Conservation (phyloP, 345 rosid genomes). For the Arabis alpina region DNA sequence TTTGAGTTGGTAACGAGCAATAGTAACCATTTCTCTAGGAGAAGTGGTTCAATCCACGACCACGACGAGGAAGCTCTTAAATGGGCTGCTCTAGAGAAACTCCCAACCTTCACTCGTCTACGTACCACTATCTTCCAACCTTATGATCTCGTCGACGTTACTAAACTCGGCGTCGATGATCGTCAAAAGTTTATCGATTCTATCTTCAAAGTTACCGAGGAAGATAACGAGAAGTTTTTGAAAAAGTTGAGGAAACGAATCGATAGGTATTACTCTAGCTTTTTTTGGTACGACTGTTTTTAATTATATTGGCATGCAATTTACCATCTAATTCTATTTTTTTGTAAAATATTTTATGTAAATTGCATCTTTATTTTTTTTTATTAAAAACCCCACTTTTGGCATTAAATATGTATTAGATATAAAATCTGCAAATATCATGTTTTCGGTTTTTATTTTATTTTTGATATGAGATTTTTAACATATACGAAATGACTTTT, state of each 20-base stretch:
- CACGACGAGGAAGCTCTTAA: constrained; percentile 88
- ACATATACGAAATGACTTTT: background rate
- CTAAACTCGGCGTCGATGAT: constrained; percentile 66
- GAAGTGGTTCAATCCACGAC: constrained; percentile 51
- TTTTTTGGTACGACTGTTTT: background rate
- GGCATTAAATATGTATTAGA: background rate
- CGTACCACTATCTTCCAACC: constrained; percentile 73
- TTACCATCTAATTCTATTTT: background rate
- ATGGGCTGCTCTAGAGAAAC: constrained; percentile 94
- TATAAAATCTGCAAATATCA: background rate
- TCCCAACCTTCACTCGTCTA: constrained; percentile 79
- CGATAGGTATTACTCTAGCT: constrained; percentile 55
- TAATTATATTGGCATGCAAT: background rate
- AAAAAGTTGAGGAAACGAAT: constrained; percentile 71
- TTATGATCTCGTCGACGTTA: constrained; percentile 62
- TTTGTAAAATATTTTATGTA: background rate
- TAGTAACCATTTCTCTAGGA: constrained; percentile 39
- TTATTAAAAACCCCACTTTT: too few relatives aligned
- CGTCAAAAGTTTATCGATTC: constrained; percentile 75
- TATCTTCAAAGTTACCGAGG: constrained; percentile 76
- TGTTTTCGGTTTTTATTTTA: background rate
- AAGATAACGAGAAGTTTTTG: constrained; percentile 88
- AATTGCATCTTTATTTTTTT: background rate
- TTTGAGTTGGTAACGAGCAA: constrained; percentile 48
- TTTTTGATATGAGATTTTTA: background rate